Conservation (phyloP, 2,329 filamentous ascomycete genomes). For the Aureobasidium lini region DNA sequence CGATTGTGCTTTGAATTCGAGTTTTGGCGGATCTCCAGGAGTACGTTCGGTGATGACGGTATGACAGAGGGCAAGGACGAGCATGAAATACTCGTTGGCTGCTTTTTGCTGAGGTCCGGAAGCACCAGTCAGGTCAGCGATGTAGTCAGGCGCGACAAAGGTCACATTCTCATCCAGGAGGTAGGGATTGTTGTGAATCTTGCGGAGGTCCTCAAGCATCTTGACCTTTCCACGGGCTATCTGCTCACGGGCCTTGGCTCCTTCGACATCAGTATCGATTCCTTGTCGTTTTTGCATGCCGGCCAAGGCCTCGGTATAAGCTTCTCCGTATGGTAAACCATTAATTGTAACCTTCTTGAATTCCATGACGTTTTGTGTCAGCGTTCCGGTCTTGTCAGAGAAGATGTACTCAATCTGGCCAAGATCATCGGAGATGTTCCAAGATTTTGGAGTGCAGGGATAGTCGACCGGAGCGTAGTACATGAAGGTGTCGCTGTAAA, state of each 20-base stretch:
- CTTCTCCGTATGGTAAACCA: slow-evolving; percentile 91
- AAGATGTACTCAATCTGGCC: slow-evolving; percentile 99
- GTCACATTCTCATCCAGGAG: slow-evolving; percentile 83
- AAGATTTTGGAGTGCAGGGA: slow-evolving; percentile 92
- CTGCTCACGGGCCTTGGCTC: slow-evolving; percentile 61
- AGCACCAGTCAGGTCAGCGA: slow-evolving; percentile 71
- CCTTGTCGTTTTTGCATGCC: slow-evolving; percentile 92
- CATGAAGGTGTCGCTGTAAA: slow-evolving; percentile 93
- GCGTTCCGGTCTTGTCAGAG: slow-evolving; percentile 84
- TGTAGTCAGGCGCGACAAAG: slow-evolving; percentile 85
- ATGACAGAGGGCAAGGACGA: slow-evolving; percentile 90
- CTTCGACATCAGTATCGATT: slow-evolving; percentile 76
- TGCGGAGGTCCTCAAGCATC: slow-evolving; percentile 66
- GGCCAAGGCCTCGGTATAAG: slow-evolving; percentile 92
- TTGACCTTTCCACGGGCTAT: slow-evolving; percentile 69
- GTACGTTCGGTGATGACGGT: slow-evolving; percentile 87
- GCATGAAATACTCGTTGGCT: slow-evolving; percentile 86
- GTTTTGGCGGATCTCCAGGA: slow-evolving; percentile 82
- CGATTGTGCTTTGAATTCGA: slow-evolving; percentile 94
- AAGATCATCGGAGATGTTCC: slow-evolving; percentile 98
- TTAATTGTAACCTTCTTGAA: slow-evolving; percentile 99
- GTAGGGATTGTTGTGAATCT: slow-evolving; percentile 82
- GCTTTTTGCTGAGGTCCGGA: slow-evolving; percentile 68
- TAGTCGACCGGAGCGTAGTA: slow-evolving; percentile 94
- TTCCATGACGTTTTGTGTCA: slow-evolving; percentile 94